phyloP scores from a whole-genome alignment of 305 asterid species.

The Plantago coronopus region DNA sequence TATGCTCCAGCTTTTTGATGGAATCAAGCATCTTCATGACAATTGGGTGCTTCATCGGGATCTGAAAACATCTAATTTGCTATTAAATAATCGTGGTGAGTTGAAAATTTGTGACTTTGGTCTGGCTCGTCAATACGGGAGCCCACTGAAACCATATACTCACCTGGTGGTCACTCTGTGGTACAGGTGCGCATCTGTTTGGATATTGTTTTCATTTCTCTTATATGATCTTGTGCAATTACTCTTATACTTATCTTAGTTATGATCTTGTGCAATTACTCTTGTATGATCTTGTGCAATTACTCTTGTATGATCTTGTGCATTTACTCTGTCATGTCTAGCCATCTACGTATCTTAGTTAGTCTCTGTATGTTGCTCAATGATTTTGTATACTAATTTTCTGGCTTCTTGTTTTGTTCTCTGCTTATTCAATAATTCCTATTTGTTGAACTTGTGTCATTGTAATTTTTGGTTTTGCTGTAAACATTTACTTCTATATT shows the following conservation, averaged over 20 bases:
- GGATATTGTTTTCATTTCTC: neutral
- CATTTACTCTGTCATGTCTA: neutral
- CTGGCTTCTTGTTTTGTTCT: neutral
- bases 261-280: neutral
- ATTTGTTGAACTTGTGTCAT: neutral
- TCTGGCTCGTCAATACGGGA: conserved; percentile 86
- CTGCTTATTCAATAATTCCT: neutral
- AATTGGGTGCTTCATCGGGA: conserved; percentile 94
- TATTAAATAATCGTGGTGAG: conserved; percentile 78
- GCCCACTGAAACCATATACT: conserved; percentile 89
- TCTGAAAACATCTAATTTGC: conserved; percentile 84
- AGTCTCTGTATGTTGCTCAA: neutral
- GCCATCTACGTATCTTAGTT: neutral
- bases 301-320: too few relatives aligned
- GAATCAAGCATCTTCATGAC: conserved; percentile 78
- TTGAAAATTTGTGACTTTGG: conserved; percentile 95
- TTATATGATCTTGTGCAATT: neutral
- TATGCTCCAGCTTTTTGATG: conserved; percentile 82
- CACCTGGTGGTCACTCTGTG: conserved; percentile 88
- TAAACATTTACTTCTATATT: neutral
- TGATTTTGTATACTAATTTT: too few relatives aligned
- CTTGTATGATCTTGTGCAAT: neutral
- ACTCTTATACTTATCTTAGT: too few relatives aligned
- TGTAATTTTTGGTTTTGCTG: neutral
- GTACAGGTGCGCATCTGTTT: conserved; percentile 66